Evolutionary conservation across 169 alveolate species (phyloP), one percentile per base, ranked within the genome.

Genomic region (Plasmodium gallinaceum): DNA sequence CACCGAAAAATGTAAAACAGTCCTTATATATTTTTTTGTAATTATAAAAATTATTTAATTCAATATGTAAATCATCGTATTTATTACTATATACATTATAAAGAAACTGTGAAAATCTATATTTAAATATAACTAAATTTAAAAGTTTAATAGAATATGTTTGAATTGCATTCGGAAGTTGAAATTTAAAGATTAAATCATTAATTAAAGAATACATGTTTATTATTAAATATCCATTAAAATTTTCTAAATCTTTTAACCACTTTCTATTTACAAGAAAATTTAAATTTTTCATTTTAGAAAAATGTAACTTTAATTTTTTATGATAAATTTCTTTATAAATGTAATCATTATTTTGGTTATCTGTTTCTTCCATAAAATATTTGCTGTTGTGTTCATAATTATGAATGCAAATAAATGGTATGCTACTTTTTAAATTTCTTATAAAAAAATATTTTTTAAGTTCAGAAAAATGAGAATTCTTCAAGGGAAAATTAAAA

Each of bases 21-120:
- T 83, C 91, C 9, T 32, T 39, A n/a, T 68, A 45, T 10, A 83
- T 68, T 26, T 58, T 60, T 7, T 83, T 58, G 16, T 68, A 83
- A 2, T n/a, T 68, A 62, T 83, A 83, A 57, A 54, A 66, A 4
- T 83, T 68, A 69, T 83, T 83, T 37, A 83, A 57, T 70, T 83
- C 74, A 18, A 5, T 20, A 9, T 83, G 91, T 85, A 83, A 54
- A 18, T 83, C 91, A 52, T 83, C 91, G 26, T 83, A 83, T 45
- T 68, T 61, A 10, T 69, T 70, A 6, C 54, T 43, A 61, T 39
- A 83, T 57, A 68, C 85, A 57, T 69, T 66, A 12, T 42, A 70
- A 7, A 83, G 64, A 61, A 83, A 83, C 18, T 68, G 46, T 37
- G 18, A 54, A 83, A 83, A 83, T 0, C 91, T 18, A 61, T 68